Evolutionary conservation across 148 eudicot species (phyloP), one percentile per base, ranked within the genome.

Genomic region (Tetragonia tetragonoides): DNA sequence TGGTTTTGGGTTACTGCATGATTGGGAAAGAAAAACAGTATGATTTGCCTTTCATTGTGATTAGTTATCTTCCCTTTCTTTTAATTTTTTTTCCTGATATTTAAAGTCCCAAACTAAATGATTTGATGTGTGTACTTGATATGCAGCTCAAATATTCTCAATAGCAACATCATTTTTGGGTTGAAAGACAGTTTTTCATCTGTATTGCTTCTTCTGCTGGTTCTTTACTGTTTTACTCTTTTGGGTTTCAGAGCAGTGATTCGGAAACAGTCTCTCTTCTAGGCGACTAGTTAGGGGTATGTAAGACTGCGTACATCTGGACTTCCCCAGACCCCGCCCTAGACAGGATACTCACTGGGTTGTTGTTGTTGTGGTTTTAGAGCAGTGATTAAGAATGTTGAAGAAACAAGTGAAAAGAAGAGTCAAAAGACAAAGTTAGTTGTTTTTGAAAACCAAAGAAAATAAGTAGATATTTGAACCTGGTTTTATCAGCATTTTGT

Each of bases 1-100:
- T 63, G 51, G 49, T 78, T 78, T 70, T 70, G 42, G 79, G 16
- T 68, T 28, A 77, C 41, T 47, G 51, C 76, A 71, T 78, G 74
- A 78, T 38, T 71, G 18, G 70, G 57, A 46, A 71, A 78, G 5
- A 42, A n/a, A 21, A 69, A 62, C 47, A 70, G 70, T 78, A 46
- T 78, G 17, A 70, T 44, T 70, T 41, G 21, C 20, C 51, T 46
- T 38, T 59, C 70, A 77, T 60, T 59, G 54, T 68, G 66, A 69
- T 24, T 67, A 16, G 15, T 70, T 46, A 18, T 4, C 18, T 39
- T 0, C 4, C 20, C n/a, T 2, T 66, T 18, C 15, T 49, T 10
- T 23, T 44, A 18, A 9, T 15, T 42, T 42, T 68, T 23, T 9
- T 17, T 20, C 28, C 21, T 17, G 18, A 60, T 24, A 10, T 40